Percentiles rank a stretch among this genome's conserved stretches.
phyloP scores from a whole-genome alignment of 1,139 yeast species.

The Taphrina sp. region DNA sequence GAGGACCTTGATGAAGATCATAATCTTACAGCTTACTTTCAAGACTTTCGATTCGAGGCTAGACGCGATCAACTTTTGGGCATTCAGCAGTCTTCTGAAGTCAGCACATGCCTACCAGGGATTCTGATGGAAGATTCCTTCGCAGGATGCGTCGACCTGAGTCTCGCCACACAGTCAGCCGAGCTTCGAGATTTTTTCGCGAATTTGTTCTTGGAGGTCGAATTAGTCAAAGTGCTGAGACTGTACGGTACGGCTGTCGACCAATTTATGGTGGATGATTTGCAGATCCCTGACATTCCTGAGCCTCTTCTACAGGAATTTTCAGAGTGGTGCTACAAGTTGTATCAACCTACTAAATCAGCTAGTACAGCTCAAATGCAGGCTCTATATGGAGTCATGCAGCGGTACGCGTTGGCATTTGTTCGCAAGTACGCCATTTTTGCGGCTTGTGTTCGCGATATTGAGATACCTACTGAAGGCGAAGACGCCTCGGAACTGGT shows the following conservation, averaged over 20 bases:
- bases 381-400: slow-evolving; percentile 43
- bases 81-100: neutral
- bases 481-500: slow-evolving; percentile 53
- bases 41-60: neutral
- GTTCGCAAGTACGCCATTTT: slow-evolving; percentile 65
- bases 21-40: no score
- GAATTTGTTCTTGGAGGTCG: slow-evolving; percentile 4
- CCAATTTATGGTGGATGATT: neutral
- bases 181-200: neutral
- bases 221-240: slow-evolving; percentile 16
- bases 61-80: no score
- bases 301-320: neutral
- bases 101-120: neutral
- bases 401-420: slow-evolving; percentile 62
- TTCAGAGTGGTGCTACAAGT: neutral
- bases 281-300: neutral
- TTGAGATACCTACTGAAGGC: slow-evolving; percentile 48
- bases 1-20: neutral
- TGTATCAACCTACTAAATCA: neutral
- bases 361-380: neutral
- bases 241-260: neutral
- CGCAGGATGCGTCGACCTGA: slow-evolving; percentile 1
- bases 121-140: slow-evolving; percentile 6
- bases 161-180: neutral
- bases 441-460: slow-evolving; percentile 58